Conservation (phyloP, 208 protist species). For the Trypanosoma lewisi region DNA sequence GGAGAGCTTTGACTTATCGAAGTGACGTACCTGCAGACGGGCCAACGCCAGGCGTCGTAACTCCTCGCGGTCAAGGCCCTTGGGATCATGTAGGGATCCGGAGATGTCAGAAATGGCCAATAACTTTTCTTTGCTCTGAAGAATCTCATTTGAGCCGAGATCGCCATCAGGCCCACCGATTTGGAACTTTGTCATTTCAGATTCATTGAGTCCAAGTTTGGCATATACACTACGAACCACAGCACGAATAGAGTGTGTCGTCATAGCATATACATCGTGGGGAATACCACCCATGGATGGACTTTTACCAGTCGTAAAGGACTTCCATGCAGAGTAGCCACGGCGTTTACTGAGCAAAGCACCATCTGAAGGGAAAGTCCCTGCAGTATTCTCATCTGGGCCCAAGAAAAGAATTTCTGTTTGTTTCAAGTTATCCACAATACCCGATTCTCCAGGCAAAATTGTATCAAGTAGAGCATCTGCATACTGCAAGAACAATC, state of each 20-base stretch:
- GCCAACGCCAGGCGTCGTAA: conserved; percentile 77
- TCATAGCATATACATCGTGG: conserved; percentile 96
- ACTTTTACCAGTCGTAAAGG: conserved; percentile 96
- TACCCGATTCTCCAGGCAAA: conserved; percentile 66
- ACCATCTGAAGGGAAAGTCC: conserved; percentile 73
- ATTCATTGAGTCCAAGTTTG: conserved; percentile 85
- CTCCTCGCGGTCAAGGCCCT: conserved; percentile 88
- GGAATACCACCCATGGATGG: conserved; percentile 92
- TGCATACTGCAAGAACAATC: conserved; percentile 94
- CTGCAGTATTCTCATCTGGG: conserved; percentile 94
- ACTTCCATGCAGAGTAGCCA: conserved; percentile 92
- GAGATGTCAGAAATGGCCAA: conserved; percentile 93
- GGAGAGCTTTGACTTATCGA: conserved; percentile 83
- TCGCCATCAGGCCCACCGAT: conserved; percentile 97
- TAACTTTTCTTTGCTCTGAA: conserved; percentile 91
- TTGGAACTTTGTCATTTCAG: conserved; percentile 92
- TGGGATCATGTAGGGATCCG: conserved; percentile 93
- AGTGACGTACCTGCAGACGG: conserved; percentile 83
- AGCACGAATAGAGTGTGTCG: conserved; percentile 92
- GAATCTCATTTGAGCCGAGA: conserved; percentile 95
- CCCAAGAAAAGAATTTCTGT: conserved; percentile 96
- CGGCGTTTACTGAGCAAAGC: conserved; percentile 80
- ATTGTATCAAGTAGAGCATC: conserved; percentile 93
- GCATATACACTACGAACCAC: conserved; percentile 89
- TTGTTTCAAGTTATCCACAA: conserved; percentile 78